Percentiles rank a stretch among this genome's conserved stretches.
Evolutionary conservation across 2,329 filamentous ascomycete genomes (phyloP).

Genomic region (Gliomastix tumulicola): DNA sequence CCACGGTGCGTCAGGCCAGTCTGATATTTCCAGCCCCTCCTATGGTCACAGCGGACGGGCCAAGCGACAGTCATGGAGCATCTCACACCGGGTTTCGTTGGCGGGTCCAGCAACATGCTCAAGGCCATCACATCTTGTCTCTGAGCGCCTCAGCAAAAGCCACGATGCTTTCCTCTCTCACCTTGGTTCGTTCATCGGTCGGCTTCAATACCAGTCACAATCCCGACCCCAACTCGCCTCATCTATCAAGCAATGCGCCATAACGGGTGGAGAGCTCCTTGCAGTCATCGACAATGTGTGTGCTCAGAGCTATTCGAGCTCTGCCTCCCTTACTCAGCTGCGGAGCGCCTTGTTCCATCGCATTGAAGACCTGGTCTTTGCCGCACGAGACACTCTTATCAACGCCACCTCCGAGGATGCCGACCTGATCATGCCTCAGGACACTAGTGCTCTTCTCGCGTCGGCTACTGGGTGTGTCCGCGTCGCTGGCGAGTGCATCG

Average conservation of each 20-base stretch:
- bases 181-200: slow-evolving; percentile 86
- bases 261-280: slow-evolving; percentile 73
- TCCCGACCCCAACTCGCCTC: slow-evolving; percentile 76
- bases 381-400: slow-evolving; percentile 72
- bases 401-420: slow-evolving; percentile 63
- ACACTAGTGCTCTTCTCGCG: slow-evolving; percentile 66
- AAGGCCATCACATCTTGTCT: slow-evolving; percentile 68
- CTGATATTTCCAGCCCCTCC: too few species aligned
- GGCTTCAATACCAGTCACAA: slow-evolving; percentile 84
- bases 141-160: slow-evolving; percentile 69
- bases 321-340: slow-evolving; percentile 17
- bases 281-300: slow-evolving; percentile 77
- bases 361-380: slow-evolving; percentile 72
- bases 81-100: slow-evolving; percentile 71
- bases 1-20: too few species aligned
- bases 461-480: slow-evolving; percentile 85
- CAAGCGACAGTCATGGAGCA: slow-evolving; percentile 44
- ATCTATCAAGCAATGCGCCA: slow-evolving; percentile 77
- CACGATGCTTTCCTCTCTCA: slow-evolving; percentile 88
- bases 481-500: slow-evolving; percentile 84
- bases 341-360: slow-evolving; percentile 72
- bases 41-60: slow-evolving; percentile 25
- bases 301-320: slow-evolving; percentile 50
- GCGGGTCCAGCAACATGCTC: slow-evolving; percentile 58
- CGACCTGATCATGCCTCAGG: slow-evolving; percentile 72